Base-by-base conservation (phyloP, 768 basidiomycete genomes). In the Pulveroboletus sp. region DNA sequence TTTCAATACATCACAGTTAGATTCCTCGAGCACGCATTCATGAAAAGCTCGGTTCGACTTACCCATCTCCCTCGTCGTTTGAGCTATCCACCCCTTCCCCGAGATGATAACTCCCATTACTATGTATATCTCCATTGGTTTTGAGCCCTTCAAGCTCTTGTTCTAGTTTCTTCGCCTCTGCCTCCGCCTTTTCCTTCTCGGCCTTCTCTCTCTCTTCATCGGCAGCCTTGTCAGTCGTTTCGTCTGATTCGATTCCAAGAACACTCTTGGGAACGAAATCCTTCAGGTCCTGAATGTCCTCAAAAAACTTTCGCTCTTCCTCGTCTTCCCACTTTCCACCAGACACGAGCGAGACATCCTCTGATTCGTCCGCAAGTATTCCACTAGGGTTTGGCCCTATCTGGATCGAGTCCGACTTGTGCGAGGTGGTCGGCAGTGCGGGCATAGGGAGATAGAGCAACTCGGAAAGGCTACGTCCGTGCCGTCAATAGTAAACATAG, bases 241-340 rank as follows among this genome's bases (percentile, higher is more conserved):
- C 66, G 37, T 74, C 71, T 1, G 57, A 65, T 10, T 73, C 76
- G 43, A 94, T 76, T 18, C 93, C 93, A 17, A 98, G 74, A 35
- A 98, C 80, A 45, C 83, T 86, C 43, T 80, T 83, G 0, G 96
- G 96, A 2, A 96, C 92, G 51, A 93, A 91, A 51, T 96, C 92
- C 51, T 86, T 86, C 46, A 97, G 66, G 67, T 98, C 96, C 51
- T 89, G 81, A 38, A 96, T 73, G 53, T 97, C 93, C 63, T 97
- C 95, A 58, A 86, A 98, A 69, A 95, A 98, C 51, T 84, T 75
- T 21, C 88, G 76, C 65, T 97, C 95, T 71, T 99, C 95, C 57
- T 98, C 96, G 58, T 98, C 96, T 67, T 92, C 92, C 96, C 96
- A 99, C 67, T 97, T 93, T 4, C 93, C 88, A 6, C 87, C 85